A percentile compares a stretch with the other conserved stretches of the same genome.
Evolutionary conservation across 2,329 filamentous ascomycete species (phyloP).

Genomic region (Exophiala viscosa): DNA sequence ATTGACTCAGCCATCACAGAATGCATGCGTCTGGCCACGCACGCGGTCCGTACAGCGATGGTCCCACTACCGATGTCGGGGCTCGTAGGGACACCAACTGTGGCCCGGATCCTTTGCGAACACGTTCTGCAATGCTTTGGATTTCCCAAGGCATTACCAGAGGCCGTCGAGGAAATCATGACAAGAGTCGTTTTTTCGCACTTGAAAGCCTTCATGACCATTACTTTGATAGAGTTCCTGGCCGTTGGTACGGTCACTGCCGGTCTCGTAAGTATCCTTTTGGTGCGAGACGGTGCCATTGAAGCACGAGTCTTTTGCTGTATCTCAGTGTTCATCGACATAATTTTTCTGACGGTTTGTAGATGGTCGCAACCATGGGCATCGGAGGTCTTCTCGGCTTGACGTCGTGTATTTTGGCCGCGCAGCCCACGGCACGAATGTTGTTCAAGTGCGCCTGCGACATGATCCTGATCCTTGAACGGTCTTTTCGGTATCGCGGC

Average conservation of each 20-base stretch:
- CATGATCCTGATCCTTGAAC: slow-evolving; percentile 33
- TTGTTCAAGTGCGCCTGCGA: slow-evolving; percentile 35
- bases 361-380: slow-evolving; percentile 26
- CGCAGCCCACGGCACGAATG: slow-evolving; percentile 33
- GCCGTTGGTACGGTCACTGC: slow-evolving; percentile 17
- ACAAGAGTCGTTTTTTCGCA: slow-evolving; percentile 24
- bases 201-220: slow-evolving; percentile 23
- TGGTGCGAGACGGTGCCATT: too few relatives aligned
- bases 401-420: slow-evolving; percentile 27
- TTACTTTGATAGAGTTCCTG: slow-evolving; percentile 22
- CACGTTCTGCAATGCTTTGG: slow-evolving; percentile 28
- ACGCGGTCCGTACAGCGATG: slow-evolving; percentile 30
- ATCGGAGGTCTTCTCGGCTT: slow-evolving; percentile 29
- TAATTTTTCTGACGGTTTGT: too few relatives aligned
- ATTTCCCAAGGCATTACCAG: slow-evolving; percentile 26
- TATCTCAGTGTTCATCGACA: too few relatives aligned
- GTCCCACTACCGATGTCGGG: slow-evolving; percentile 28
- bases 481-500: slow-evolving; percentile 29
- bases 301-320: too few relatives aligned
- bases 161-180: slow-evolving; percentile 28
- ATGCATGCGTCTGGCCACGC: slow-evolving; percentile 32
- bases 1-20: slow-evolving; percentile 35
- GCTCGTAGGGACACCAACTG: slow-evolving; percentile 26
- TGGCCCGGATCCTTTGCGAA: slow-evolving; percentile 28
- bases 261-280: slow-evolving; percentile 5